Evolutionary conservation across 2,329 filamentous ascomycete species (phyloP).

Genomic region (Fusarium palustre): DNA sequence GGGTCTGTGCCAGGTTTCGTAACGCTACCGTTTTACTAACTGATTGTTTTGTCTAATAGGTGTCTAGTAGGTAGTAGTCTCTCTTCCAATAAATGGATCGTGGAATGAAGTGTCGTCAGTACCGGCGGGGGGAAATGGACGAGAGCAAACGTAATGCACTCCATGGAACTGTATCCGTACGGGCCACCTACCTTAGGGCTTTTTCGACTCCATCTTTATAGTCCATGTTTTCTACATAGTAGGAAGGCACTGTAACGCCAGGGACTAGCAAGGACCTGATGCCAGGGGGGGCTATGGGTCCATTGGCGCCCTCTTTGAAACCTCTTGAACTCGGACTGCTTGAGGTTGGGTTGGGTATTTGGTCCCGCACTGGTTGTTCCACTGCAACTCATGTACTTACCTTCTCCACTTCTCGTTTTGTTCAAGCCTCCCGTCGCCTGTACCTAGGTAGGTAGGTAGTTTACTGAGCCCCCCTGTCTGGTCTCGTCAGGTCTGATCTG

Average conservation of each 20-base stretch:
- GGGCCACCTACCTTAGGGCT: constrained; percentile 7
- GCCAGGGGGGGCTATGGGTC: constrained; percentile 33
- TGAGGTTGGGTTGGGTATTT: constrained; percentile 11
- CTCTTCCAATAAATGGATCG: constrained; percentile 14
- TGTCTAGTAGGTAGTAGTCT: constrained; percentile 9
- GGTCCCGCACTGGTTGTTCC: background rate
- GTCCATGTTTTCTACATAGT: too few species aligned
- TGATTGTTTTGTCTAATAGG: constrained; percentile 23
- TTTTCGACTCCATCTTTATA: constrained; percentile 17
- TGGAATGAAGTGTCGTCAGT: constrained; percentile 33
- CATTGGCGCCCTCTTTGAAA: constrained; percentile 43
- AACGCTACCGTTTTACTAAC: constrained; percentile 19
- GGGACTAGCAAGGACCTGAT: constrained; percentile 30
- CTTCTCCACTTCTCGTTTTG: constrained; percentile 32
- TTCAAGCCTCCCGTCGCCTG: constrained; percentile 37
- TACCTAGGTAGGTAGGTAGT: too few species aligned
- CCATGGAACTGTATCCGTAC: background rate
- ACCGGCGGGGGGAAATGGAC: background rate
- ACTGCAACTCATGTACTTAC: constrained; percentile 20
- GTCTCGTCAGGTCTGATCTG: constrained; percentile 36
- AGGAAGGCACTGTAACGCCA: constrained; percentile 25
- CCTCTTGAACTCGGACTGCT: constrained; percentile 28
- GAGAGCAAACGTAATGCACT: background rate
- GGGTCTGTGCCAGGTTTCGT: constrained; percentile 24
- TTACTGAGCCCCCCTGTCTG: constrained; percentile 26